Percentiles rank a stretch among this genome's conserved stretches.
Conservation (phyloP, 1,284 basidiomycete genomes). For the Termitomyces sp. region DNA sequence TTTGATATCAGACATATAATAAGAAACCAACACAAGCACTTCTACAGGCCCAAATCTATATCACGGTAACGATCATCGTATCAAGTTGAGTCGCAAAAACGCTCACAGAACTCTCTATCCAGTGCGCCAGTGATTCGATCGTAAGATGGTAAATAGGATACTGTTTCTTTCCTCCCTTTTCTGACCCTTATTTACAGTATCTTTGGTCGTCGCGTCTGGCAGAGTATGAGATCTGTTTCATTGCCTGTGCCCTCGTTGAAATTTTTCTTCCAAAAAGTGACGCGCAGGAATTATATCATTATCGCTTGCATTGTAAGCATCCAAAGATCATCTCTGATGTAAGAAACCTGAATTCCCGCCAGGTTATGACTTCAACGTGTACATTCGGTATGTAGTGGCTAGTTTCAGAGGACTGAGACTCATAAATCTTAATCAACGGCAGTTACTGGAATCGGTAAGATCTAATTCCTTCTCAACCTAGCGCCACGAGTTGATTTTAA, state of each 20-base stretch:
- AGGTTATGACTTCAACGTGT: slow-evolving; percentile 8
- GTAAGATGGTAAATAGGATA: slow-evolving; percentile 15
- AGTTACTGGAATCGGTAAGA: slow-evolving; percentile 16
- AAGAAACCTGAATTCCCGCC: background rate
- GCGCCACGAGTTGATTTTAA: background rate
- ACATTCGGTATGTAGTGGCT: slow-evolving; percentile 8
- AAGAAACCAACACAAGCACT: background rate
- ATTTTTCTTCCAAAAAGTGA: slow-evolving; percentile 5
- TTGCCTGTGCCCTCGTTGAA: background rate
- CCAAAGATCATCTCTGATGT: background rate
- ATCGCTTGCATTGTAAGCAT: slow-evolving; percentile 10
- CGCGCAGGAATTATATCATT: slow-evolving; percentile 10
- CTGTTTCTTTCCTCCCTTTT: background rate
- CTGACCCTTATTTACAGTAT: slow-evolving; percentile 8
- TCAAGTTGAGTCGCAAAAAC: background rate
- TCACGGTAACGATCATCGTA: slow-evolving; percentile 10
- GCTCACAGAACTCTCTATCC: background rate
- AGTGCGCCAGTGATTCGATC: slow-evolving; percentile 17
- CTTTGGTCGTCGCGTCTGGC: slow-evolving; percentile 17
- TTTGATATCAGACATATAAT: background rate
- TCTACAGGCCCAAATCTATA: slow-evolving; percentile 17
- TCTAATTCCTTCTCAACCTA: background rate
- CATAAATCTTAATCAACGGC: background rate
- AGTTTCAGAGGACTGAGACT: background rate
- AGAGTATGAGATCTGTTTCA: slow-evolving; percentile 4